These are phyloP conservation scores for Millerozyma acaciae DNA, from an alignment of 805 yeast species.

Conservation along the genomic window DNA sequence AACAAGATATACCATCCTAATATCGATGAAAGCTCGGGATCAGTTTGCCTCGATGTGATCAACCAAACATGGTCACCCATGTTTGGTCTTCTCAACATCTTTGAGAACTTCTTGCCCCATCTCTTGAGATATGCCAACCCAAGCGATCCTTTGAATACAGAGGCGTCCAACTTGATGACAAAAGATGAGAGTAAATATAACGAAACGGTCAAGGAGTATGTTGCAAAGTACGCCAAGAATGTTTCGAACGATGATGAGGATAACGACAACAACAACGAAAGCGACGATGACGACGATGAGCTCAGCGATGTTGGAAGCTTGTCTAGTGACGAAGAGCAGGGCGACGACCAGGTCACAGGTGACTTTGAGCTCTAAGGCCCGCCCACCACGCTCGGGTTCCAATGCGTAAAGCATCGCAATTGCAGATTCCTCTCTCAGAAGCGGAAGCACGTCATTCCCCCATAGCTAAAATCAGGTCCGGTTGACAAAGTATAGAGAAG, in stretches of 20 bases:
- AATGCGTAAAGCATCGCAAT: too few species aligned
- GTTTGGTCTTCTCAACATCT: constrained; percentile 87
- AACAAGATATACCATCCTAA: constrained; percentile 94
- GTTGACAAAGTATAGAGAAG: too few species aligned
- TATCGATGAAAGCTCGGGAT: constrained; percentile 85
- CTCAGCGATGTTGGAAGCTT: constrained; percentile 49
- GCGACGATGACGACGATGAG: constrained; percentile 34
- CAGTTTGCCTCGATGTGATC: constrained; percentile 93
- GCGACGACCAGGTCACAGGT: constrained; percentile 26
- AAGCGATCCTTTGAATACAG: constrained; percentile 87
- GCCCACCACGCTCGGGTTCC: too few species aligned
- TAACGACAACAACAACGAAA: constrained; percentile 30
- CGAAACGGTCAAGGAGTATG: constrained; percentile 68
- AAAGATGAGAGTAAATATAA: constrained; percentile 65
- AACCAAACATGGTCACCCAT: constrained; percentile 98
- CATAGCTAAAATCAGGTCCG: too few species aligned
- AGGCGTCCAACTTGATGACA: constrained; percentile 77
- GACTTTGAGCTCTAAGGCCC: constrained; percentile 25
- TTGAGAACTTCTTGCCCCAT: constrained; percentile 92
- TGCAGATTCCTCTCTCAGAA: too few species aligned
- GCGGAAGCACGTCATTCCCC: too few species aligned
- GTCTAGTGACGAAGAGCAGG: constrained; percentile 45
- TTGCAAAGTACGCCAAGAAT: constrained; percentile 54
- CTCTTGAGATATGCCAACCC: constrained; percentile 89
- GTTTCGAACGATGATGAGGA: constrained; percentile 39